phyloP scores from a whole-genome alignment of 768 basidiomycete genomes.

The Lentinula boryana region DNA sequence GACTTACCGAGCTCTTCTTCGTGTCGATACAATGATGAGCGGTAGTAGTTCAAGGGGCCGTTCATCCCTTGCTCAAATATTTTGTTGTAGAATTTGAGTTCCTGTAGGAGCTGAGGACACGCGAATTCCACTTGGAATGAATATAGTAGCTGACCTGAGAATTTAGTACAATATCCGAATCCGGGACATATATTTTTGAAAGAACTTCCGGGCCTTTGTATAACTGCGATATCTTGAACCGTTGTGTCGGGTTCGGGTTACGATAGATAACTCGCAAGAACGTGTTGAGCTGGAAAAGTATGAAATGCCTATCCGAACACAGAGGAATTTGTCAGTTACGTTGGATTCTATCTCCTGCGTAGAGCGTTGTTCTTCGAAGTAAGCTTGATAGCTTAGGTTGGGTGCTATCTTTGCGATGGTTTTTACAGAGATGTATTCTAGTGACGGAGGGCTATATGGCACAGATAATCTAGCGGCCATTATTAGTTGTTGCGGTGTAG shows the following conservation, averaged over 20 bases:
- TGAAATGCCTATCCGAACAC: neutral
- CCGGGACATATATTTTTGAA: neutral
- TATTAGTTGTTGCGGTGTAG: neutral
- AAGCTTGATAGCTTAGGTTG: conserved; percentile 62
- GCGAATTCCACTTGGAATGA: neutral
- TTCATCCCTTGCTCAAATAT: conserved; percentile 46
- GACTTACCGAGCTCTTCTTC: conserved; percentile 54
- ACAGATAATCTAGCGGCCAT: conserved; percentile 48
- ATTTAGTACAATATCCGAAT: neutral
- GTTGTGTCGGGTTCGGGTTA: neutral
- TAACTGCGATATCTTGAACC: neutral
- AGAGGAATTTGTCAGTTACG: conserved; percentile 27
- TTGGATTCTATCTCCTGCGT: conserved; percentile 50
- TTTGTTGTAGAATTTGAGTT: conserved; percentile 45
- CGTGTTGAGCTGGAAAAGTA: conserved; percentile 26
- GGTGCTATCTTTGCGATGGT: conserved; percentile 47
- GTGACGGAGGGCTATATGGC: conserved; percentile 59
- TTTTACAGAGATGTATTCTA: conserved; percentile 40
- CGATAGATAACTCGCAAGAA: conserved; percentile 26
- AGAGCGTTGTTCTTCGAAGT: conserved; percentile 49
- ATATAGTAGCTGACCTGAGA: neutral
- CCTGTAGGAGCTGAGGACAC: conserved; percentile 29
- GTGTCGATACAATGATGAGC: conserved; percentile 52
- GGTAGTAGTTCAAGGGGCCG: conserved; percentile 76
- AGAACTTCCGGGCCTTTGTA: neutral